Base-by-base conservation (phyloP, 257 asterid species). In the Fraxinus excelsior region DNA sequence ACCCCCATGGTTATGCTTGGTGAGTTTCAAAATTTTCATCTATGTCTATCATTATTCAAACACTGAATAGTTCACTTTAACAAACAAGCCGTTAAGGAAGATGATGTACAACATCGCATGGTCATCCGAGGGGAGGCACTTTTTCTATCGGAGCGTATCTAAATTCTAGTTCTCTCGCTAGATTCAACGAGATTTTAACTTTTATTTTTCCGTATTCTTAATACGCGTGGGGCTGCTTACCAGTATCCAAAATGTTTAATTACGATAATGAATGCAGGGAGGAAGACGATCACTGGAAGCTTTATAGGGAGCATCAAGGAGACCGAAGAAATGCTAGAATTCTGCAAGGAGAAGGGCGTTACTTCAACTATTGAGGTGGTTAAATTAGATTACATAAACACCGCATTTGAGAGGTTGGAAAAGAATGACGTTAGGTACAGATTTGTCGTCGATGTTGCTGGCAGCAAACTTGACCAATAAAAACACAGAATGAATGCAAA, bases 1-100 rank as follows among this genome's bases (percentile, higher is more conserved):
- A 69, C 89, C 25, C 99, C 99, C 8, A 85, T 91, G 96, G 92
- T 95, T 72, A 92, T 95, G 98, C 92, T 91, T 5, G 97, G 97
- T 94, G 74, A 87, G 96, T 87, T 77, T 14, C 65, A 10, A 32
- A 6, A 0, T 58, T 21, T 44, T 13, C 53, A 44, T 3, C 19
- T 21, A 23, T 26, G 34, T 21, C n/a, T 13, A 19, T 14, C 53
- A 44, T 44, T 44, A 13, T 44, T 13, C 2, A 37, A 37, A 37
- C 10, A 37, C 11, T 7, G 42, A 7, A 7, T 31, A 31, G 32
- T 31, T 31, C 32, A 31, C 32, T 31, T 31, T 31, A 31, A 31
- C 32, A 31, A 31, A 31, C 4, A 31, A 31, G 9, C 11, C 11
- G 11, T 37, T 7, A 7, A 37, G 42, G 42, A 37, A 37, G 42